Evolutionary conservation across 345 rosid genomes (phyloP).

Genomic region (Populus alba): DNA sequence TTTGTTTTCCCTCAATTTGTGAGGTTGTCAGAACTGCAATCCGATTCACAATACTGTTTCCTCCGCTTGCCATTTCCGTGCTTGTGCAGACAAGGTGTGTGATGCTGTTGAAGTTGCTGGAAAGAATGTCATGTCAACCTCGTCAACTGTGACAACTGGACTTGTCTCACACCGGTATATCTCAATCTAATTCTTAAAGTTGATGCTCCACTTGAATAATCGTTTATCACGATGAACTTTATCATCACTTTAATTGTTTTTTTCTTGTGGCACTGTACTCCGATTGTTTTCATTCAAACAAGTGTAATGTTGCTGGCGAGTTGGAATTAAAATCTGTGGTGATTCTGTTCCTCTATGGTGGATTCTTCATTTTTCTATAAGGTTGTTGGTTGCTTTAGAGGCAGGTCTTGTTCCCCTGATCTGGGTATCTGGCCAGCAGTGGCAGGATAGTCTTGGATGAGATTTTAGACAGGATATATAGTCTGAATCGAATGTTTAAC

Average conservation of each 20-base stretch:
- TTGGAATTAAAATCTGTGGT: slow-evolving; percentile 3
- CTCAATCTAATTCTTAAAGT: not conserved
- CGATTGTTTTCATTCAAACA: not conserved
- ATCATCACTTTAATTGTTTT: no score
- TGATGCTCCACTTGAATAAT: not conserved
- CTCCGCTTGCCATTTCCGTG: not conserved
- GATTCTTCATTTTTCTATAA: not conserved
- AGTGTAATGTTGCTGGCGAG: slow-evolving; percentile 3
- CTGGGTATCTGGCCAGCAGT: not conserved
- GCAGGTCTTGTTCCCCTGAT: not conserved
- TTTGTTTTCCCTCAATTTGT: not conserved
- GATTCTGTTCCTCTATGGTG: not conserved
- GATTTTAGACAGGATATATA: not conserved
- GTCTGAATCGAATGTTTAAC: not conserved
- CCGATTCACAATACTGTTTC: not conserved
- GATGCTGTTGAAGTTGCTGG: slow-evolving; percentile 96
- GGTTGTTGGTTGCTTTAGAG: not conserved
- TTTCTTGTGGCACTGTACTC: no score
- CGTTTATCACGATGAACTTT: not conserved
- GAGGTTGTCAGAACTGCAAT: not conserved
- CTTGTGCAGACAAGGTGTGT: slow-evolving; percentile 50
- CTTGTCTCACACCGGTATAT: slow-evolving; percentile 73
- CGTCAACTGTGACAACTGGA: slow-evolving; percentile 77
- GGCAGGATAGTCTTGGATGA: not conserved
- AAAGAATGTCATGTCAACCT: slow-evolving; percentile 82